phyloP scores from a whole-genome alignment of 2,329 filamentous ascomycete species.

The Aspergillus proliferans region DNA sequence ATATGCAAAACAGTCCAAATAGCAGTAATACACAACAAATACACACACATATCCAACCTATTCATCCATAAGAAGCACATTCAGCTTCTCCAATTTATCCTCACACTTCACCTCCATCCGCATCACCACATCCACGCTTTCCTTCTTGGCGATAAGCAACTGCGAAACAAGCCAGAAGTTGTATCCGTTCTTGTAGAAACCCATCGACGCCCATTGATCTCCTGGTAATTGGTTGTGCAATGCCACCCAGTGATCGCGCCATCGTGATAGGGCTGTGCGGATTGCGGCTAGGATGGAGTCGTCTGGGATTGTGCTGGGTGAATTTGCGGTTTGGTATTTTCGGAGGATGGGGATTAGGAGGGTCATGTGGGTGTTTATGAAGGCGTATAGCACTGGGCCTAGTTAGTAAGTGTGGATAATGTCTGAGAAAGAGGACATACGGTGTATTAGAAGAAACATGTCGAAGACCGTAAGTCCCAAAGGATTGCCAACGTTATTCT shows the following conservation, averaged over 20 bases:
- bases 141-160: conserved; percentile 36
- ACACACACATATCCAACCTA: neutral
- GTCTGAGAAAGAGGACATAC: conserved; percentile 17
- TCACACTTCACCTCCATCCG: conserved; percentile 41
- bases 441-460: conserved; percentile 39
- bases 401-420: neutral
- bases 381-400: conserved; percentile 33
- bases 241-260: conserved; percentile 34
- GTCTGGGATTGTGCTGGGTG: conserved; percentile 15
- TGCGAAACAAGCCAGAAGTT: conserved; percentile 40
- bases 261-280: conserved; percentile 29
- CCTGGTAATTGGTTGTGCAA: conserved; percentile 25
- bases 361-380: conserved; percentile 38
- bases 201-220: conserved; percentile 35
- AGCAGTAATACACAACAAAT: neutral
- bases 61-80: conserved; percentile 30
- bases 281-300: conserved; percentile 27
- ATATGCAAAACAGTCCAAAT: too few relatives aligned
- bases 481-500: conserved; percentile 6
- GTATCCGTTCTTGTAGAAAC: conserved; percentile 38
- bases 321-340: conserved; percentile 7
- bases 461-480: conserved; percentile 30
- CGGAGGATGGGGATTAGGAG: conserved; percentile 25
- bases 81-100: conserved; percentile 38
- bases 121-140: conserved; percentile 39